A percentile compares a stretch with the other conserved stretches of the same genome.
phyloP scores from a whole-genome alignment of 768 basidiomycete species.

The Tubosaeta brunneosetosa region DNA sequence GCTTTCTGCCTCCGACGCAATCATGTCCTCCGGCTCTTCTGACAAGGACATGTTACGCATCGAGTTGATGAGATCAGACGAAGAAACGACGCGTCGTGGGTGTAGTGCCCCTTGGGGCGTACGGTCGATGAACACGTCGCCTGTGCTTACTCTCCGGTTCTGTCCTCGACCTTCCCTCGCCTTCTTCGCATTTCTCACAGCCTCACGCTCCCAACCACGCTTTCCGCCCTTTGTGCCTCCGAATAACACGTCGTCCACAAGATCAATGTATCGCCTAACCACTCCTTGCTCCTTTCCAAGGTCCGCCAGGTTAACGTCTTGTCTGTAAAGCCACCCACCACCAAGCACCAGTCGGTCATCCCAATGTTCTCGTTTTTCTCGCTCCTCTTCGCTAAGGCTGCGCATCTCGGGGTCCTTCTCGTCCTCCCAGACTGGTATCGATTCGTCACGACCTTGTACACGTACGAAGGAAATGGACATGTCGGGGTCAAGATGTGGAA shows the following conservation, averaged over 20 bases:
- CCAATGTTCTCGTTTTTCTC: conserved; percentile 67
- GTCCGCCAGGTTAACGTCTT: conserved; percentile 52
- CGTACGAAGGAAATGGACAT: conserved; percentile 64
- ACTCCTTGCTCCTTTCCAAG: conserved; percentile 54
- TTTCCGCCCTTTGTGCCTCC: conserved; percentile 47
- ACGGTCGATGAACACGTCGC: conserved; percentile 25
- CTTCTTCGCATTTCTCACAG: conserved; percentile 43
- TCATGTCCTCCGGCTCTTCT: conserved; percentile 58
- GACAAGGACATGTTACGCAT: conserved; percentile 45
- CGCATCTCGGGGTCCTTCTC: conserved; percentile 45
- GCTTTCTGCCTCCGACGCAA: conserved; percentile 37
- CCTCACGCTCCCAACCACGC: conserved; percentile 46
- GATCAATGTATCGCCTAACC: conserved; percentile 60
- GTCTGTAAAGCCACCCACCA: conserved; percentile 77
- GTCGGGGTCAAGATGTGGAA: conserved; percentile 47
- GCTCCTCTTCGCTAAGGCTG: conserved; percentile 44
- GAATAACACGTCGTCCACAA: conserved; percentile 80
- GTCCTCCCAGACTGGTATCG: conserved; percentile 80
- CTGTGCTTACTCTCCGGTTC: conserved; percentile 30
- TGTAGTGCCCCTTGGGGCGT: conserved; percentile 18
- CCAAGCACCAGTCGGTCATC: conserved; percentile 77
- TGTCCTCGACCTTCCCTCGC: conserved; percentile 37
- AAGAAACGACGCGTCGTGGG: conserved; percentile 50
- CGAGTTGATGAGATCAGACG: conserved; percentile 50
- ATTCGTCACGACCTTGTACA: conserved; percentile 59